Conservation (phyloP, 768 basidiomycete species). For the Termitomyces sp. region DNA sequence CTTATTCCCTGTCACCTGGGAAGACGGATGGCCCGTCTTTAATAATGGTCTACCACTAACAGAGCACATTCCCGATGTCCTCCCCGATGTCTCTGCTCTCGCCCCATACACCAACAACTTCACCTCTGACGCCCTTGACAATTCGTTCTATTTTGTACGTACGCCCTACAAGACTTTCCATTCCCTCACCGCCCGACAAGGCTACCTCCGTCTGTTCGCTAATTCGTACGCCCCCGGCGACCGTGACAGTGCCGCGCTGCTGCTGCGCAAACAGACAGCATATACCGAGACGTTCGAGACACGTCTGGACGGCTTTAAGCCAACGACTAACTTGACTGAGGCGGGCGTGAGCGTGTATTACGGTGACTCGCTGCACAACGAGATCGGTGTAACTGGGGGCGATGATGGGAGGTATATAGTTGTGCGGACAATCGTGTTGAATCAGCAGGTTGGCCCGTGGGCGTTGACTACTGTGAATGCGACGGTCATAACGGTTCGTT, state of each 20-base stretch:
- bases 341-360: slow-evolving; percentile 32
- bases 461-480: slow-evolving; percentile 25
- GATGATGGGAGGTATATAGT: slow-evolving; percentile 19
- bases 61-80: slow-evolving; percentile 22
- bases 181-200: slow-evolving; percentile 21
- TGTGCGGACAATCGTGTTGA: slow-evolving; percentile 23
- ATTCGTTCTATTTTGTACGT: slow-evolving; percentile 31
- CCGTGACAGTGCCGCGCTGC: slow-evolving; percentile 29
- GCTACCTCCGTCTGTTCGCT: slow-evolving; percentile 25
- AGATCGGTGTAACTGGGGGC: slow-evolving; percentile 26
- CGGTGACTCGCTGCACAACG: slow-evolving; percentile 31
- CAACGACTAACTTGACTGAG: slow-evolving; percentile 26
- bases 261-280: slow-evolving; percentile 32
- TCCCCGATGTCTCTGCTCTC: slow-evolving; percentile 23
- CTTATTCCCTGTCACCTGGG: slow-evolving; percentile 34
- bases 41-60: slow-evolving; percentile 26
- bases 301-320: slow-evolving; percentile 23
- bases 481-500: slow-evolving; percentile 23
- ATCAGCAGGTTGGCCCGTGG: slow-evolving; percentile 30
- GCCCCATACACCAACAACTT: slow-evolving; percentile 23
- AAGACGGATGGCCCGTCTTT: slow-evolving; percentile 32
- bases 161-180: slow-evolving; percentile 34
- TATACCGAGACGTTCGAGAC: slow-evolving; percentile 34
- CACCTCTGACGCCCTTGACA: slow-evolving; percentile 19
- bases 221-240: slow-evolving; percentile 34